Evolutionary conservation across 2,329 filamentous ascomycete species (phyloP), one percentile per base, ranked within the genome.

Genomic region (Knoxdaviesia proteae): DNA sequence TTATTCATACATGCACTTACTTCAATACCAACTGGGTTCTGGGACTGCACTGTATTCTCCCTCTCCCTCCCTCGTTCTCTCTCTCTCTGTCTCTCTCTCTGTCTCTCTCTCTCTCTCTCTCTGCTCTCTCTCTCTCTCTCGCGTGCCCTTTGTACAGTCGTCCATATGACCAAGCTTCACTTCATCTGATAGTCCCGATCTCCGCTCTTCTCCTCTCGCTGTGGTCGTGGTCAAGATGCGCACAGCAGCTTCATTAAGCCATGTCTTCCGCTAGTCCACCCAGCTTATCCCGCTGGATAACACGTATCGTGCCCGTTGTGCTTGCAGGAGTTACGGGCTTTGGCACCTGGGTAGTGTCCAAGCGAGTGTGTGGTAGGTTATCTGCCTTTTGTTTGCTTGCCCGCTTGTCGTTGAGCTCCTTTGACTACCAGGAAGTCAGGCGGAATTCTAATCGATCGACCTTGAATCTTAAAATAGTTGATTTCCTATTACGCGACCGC

Each of bases 291-390:
- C 60, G 69, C 51, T 73, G 68, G 58, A 66, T 70, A 40, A 72
- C 76, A 42, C 68, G 78, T 45, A 58, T 80, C 44, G 74, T 93
- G 44, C 86, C 86, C 4, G 50, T 77, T 36, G 55, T 88, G 41
- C 69, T 93, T 36, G 58, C 75, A 34, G 77, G 68, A 32, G 64
- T 72, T 35, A 67, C 83, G 47, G 75, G 67, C 35, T 84, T 83
- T 57, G 72, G 72, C 20, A 80, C 74, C 34, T 94, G 80, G 60
- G 75, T 76, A 9, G 57, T 86, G 40, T 72, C 81, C 40, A 75
- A 69, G 47, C 67, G 68, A 39, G 59, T 86, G 47, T 81, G 78
- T 55, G 63, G 81, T 86, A 58, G 54, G 77, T 64, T 45, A 41
- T 37, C 44, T 39, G 7, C 20, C 5, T 40, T 33, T n/a, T 34